Base-by-base conservation (phyloP, 176 grass and related monocot genomes). In the Rhynchospora pubera region DNA sequence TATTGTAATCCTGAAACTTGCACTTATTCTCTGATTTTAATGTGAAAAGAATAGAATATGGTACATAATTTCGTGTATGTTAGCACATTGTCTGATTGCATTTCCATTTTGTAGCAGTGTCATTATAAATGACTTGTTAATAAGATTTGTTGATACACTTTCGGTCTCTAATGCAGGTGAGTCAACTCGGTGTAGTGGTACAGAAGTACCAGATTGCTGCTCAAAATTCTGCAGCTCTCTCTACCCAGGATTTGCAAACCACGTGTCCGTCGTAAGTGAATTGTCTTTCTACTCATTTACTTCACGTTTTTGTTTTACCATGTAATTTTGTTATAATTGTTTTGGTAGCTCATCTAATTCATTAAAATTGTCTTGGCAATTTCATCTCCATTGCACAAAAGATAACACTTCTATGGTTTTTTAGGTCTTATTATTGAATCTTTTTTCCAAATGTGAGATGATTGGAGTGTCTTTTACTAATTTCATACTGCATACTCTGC, bases 231-330 rank as follows among this genome's bases (percentile, higher is more conserved):
- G 55, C 91, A 3, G 83, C 82, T 34, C 65, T 91, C 26, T 90
- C 92, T 26, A 86, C 84, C 84, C 96, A 95, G 22, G 96, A 99
- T 87, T 79, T 99, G 89, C 92, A 99, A 72, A 95, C 64, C 84
- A 99, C 87, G 64, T 99, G 92, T 81, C 91, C 88, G 80, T 99
- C 92, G 96, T 99, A 93, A 93, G 92, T 52, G 79, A 9, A 44
- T 48, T 86, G n/a, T 80, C 51, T 48, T 79, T 90, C 23, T 82
- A 80, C 45, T 69, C 52, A 81, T 78, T 47, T 69, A 74, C 18
- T 62, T 74, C 3, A 45, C 45, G 65, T 89, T 58, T 82, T 64
- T 61, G 5, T 50, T 84, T 28, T 65, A 26, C 42, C 58, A 73
- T 84, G 19, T 78, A 72, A 46, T 58, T 34, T 83, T 71, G 52